These are phyloP conservation scores for Penicillium silybi DNA, from an alignment of 495 filamentous ascomycete species.

Conservation along the genomic window DNA sequence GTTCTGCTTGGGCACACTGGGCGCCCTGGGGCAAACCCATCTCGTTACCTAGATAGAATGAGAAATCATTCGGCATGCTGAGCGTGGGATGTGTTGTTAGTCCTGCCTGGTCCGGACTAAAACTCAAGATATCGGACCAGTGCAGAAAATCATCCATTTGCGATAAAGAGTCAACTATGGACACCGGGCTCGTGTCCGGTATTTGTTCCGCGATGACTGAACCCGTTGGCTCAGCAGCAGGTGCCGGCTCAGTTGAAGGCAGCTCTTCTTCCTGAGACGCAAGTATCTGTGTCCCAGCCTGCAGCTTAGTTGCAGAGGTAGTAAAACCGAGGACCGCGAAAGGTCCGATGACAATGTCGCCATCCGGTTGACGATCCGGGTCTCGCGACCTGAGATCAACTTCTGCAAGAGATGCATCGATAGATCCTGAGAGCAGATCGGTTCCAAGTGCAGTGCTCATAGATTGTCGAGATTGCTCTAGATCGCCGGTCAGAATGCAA, in stretches of 20 bases:
- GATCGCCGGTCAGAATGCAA: background rate
- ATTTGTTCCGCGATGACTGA: slow-evolving; percentile 5
- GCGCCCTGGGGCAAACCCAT: slow-evolving; percentile 1
- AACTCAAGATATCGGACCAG: slow-evolving; percentile 32
- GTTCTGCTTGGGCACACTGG: slow-evolving; percentile 1
- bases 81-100: slow-evolving; percentile 12
- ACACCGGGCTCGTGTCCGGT: slow-evolving; percentile 9
- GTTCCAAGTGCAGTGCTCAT: slow-evolving; percentile 27
- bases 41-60: slow-evolving; percentile 12
- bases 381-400: slow-evolving; percentile 27
- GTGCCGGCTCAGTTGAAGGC: background rate
- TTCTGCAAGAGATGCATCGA: slow-evolving; percentile 32
- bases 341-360: slow-evolving; percentile 31
- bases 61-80: slow-evolving; percentile 17
- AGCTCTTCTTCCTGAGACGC: background rate
- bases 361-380: slow-evolving; percentile 10
- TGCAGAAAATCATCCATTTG: slow-evolving; percentile 33
- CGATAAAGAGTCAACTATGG: slow-evolving; percentile 24
- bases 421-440: slow-evolving; percentile 26
- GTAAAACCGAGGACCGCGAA: slow-evolving; percentile 30
- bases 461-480: slow-evolving; percentile 28
- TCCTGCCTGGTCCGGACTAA: slow-evolving; percentile 23
- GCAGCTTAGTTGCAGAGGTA: background rate
- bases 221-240: background rate
- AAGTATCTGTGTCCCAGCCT: background rate